Evolutionary conservation across 371 early-diverging fungal genomes (phyloP).

Genomic region (Choanephora cucurbitarum): DNA sequence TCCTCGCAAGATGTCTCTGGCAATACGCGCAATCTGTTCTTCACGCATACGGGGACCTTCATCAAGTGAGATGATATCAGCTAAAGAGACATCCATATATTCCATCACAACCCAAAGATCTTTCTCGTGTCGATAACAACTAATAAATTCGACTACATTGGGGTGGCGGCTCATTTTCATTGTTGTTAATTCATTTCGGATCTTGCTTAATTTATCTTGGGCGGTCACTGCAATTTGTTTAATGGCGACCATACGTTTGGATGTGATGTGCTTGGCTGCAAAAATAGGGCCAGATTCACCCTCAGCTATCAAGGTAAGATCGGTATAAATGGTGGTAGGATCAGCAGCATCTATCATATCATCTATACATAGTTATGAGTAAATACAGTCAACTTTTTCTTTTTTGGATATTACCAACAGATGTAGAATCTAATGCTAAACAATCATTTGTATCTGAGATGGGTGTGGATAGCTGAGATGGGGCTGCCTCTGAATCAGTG

Average conservation of each 20-base stretch:
- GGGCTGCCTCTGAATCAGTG: too few species aligned
- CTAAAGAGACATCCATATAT: slow-evolving; percentile 80
- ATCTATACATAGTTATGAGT: slow-evolving; percentile 20
- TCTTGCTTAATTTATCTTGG: slow-evolving; percentile 65
- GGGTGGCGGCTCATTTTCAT: slow-evolving; percentile 73
- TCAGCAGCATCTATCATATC: slow-evolving; percentile 52
- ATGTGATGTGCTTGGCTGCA: slow-evolving; percentile 57
- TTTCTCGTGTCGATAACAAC: slow-evolving; percentile 62
- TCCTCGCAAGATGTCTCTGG: slow-evolving; percentile 83
- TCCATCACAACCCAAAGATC: slow-evolving; percentile 77
- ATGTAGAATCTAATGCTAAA: slow-evolving; percentile 35
- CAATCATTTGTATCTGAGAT: not conserved
- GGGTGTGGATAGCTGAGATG: not conserved
- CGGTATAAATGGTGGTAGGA: slow-evolving; percentile 47
- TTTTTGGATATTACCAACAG: slow-evolving; percentile 39
- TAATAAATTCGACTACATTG: slow-evolving; percentile 71
- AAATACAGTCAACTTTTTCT: too few species aligned
- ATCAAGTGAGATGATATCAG: slow-evolving; percentile 69
- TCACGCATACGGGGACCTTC: slow-evolving; percentile 53
- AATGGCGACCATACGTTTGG: slow-evolving; percentile 63
- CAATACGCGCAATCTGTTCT: slow-evolving; percentile 65
- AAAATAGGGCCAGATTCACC: slow-evolving; percentile 80
- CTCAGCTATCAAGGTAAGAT: slow-evolving; percentile 69
- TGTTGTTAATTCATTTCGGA: slow-evolving; percentile 70
- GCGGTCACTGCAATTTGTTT: slow-evolving; percentile 70